These are phyloP conservation scores for Malassezia brasiliensis DNA, from an alignment of 1,284 basidiomycete species.

Conservation along the genomic window DNA sequence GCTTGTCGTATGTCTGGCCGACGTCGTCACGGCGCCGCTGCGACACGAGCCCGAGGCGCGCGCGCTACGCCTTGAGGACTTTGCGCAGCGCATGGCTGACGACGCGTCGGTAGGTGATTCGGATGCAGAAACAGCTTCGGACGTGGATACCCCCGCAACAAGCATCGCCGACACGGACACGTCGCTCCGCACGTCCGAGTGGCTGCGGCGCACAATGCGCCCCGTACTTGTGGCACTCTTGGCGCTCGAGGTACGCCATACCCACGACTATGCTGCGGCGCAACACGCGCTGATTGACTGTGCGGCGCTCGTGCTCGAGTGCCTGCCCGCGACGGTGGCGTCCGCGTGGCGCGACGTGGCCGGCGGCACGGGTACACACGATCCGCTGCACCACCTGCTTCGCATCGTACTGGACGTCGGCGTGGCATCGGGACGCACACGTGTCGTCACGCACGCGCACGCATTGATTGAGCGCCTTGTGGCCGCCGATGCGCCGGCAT, in stretches of 20 bases:
- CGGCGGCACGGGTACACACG: background rate
- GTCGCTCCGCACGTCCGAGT: background rate
- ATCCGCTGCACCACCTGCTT: background rate
- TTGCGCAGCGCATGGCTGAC: background rate
- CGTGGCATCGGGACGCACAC: background rate
- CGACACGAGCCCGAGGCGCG: background rate
- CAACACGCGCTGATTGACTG: constrained; percentile 3
- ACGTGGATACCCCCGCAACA: background rate
- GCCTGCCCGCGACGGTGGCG: constrained; percentile 1
- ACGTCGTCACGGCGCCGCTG: constrained; percentile 4
- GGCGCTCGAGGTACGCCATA: background rate
- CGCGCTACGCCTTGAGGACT: constrained; percentile 9
- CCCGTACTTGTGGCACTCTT: constrained; percentile 3
- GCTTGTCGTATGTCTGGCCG: constrained; percentile 8
- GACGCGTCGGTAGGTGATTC: background rate
- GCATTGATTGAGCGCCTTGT: background rate
- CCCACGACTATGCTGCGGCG: background rate
- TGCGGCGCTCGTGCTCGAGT: background rate
- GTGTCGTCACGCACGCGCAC: background rate
- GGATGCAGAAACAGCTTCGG: background rate
- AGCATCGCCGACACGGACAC: background rate
- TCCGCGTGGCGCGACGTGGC: background rate
- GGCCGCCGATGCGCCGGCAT: background rate
- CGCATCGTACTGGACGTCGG: constrained; percentile 10
- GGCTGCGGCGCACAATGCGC: constrained; percentile 13